A percentile compares a stretch with the other conserved stretches of the same genome.
Evolutionary conservation across 2,329 filamentous ascomycete species (phyloP).

Genomic region (Bisporella sp.): DNA sequence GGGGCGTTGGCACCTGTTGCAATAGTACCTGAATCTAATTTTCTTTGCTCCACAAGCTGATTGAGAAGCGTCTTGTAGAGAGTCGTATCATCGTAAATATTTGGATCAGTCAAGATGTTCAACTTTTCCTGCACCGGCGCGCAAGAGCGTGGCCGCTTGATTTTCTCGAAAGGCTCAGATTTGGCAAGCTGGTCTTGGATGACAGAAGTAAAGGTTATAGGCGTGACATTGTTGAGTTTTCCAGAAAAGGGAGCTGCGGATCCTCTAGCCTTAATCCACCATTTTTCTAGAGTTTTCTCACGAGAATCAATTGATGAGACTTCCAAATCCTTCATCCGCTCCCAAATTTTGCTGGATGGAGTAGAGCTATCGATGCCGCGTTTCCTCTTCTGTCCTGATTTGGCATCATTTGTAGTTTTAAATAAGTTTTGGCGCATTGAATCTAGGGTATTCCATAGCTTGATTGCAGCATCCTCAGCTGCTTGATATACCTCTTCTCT

Average conservation of each 20-base stretch:
- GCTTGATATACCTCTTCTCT: constrained; percentile 53
- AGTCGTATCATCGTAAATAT: constrained; percentile 86
- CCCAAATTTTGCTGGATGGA: constrained; percentile 63
- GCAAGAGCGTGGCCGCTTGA: constrained; percentile 67
- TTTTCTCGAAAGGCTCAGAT: constrained; percentile 61
- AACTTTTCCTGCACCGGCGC: constrained; percentile 60
- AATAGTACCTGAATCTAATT: constrained; percentile 52
- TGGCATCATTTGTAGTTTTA: constrained; percentile 35
- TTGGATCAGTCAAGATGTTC: constrained; percentile 48
- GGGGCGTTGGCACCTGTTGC: constrained; percentile 29
- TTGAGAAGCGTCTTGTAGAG: constrained; percentile 93
- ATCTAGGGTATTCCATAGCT: constrained; percentile 77
- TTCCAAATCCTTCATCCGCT: constrained; percentile 62
- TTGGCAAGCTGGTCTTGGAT: constrained; percentile 63
- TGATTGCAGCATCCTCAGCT: constrained; percentile 78
- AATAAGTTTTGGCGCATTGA: constrained; percentile 56
- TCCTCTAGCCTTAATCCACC: constrained; percentile 73
- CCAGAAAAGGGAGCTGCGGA: constrained; percentile 49
- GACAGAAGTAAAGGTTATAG: constrained; percentile 59
- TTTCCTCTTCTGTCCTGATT: constrained; percentile 55
- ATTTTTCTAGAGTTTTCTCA: constrained; percentile 74
- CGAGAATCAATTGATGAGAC: constrained; percentile 51
- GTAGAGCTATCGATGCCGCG: constrained; percentile 45
- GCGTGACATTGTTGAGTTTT: constrained; percentile 45
- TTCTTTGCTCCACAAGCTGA: constrained; percentile 85